Evolutionary conservation across 2,329 filamentous ascomycete genomes (phyloP), one percentile per base, ranked within the genome.

Genomic region (Clonostachys rhizophaga): DNA sequence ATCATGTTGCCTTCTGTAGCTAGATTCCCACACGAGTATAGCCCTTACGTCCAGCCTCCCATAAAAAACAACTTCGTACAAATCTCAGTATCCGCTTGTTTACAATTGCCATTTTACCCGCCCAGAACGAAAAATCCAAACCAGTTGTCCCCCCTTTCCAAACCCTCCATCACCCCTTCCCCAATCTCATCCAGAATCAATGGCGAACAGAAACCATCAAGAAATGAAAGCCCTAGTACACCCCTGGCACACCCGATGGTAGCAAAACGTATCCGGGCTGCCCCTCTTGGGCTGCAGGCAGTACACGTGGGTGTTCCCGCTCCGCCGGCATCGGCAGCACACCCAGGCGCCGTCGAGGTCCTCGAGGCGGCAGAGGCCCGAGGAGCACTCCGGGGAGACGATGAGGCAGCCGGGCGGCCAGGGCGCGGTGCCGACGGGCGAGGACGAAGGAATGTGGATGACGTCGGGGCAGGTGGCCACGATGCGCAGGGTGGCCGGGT

Each of bases 211-310:
- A 24, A 24, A 24, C 24, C 24, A 5, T 30, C 24, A 30, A 10
- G 24, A 30, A 8, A 30, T 30, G 24, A 30, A 30, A 10, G 24
- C 24, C 24, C 24, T 30, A 30, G 59, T 62, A 50, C 75, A 79
- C 5, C 53, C 54, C 37, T 62, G 58, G 54, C 76, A 80, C 44
- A 76, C 68, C n/a, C 62, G 59, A 49, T 79, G 76, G 51, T 76
- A 76, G 58, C 75, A 80, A 41, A 77, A 71, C 2, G 71, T 73
- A 51, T 78, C 70, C 10, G 74, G 71, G 50, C 71, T 70, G 12
- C 64, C 66, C 46, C 62, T 65, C 66, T 71, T 69, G 46, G 62
- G 67, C 50, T 75, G 70, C 34, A 67, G 59, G 52, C 76, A 79
- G 62, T 64, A 72, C 18, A 64, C 61, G 43, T 68, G 68, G 5